Base-by-base conservation (phyloP, 2,329 filamentous ascomycete genomes). In the Arthrobotrys megalospora region DNA sequence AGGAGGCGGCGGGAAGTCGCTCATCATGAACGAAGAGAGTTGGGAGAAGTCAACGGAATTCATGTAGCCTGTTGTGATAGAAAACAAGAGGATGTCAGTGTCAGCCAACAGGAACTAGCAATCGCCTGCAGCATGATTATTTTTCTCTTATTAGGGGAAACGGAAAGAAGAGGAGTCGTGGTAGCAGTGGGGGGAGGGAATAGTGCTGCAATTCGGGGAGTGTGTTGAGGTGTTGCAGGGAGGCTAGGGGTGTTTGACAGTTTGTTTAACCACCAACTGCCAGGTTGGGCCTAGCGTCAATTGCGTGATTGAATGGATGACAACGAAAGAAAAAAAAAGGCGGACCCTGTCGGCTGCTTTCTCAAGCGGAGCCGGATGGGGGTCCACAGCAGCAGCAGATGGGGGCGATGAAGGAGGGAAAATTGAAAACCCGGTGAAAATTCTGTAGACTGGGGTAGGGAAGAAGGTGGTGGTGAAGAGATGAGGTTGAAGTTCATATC, bases 31-130 rank as follows among this genome's bases (percentile, higher is more conserved):
- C 10, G 75, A 78, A 14, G 67, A 72, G 28, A 78, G 67, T 53
- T 68, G 60, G 60, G 67, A 63, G 62, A 78, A 78, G 66, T 78
- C 75, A 62, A 78, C 67, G 21, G 75, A 78, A 72, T 72, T 72
- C 67, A 78, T 71, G 53, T 78, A 78, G 55, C 68, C 75, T 78
- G 63, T 38, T 62, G 47, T 48, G 45, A 55, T 50, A 52, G 36
- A 63, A 67, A 70, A 67, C 43, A 38, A 72, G 53, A 63, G 36
- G 52, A 62, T 28, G 66, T 62, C 53, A 66, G 55, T 65, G 73
- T 77, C 62, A 77, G 66, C 73, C 50, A 77, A 77, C 73, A 48
- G 48, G 58, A 76, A 24, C 69, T 16, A 63, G 47, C 45, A 75
- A 67, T 48, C 45, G 50, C 38, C 58, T 43, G 52, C 45, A 52